phyloP scores from a whole-genome alignment of 805 yeast species.

The Wickerhamomyces canadensis region DNA sequence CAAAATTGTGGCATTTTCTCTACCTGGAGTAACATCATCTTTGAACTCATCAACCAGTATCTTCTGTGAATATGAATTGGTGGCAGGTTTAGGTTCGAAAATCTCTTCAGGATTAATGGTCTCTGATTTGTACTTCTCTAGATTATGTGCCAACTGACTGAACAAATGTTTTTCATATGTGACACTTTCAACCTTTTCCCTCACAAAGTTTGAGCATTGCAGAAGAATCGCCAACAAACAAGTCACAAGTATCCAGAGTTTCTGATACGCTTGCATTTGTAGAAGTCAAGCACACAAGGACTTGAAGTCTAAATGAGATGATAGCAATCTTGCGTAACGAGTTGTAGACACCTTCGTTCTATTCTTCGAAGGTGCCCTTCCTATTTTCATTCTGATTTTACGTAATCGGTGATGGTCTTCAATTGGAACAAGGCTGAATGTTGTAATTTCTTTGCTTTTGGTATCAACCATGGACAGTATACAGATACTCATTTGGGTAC shows the following conservation, averaged over 20 bases:
- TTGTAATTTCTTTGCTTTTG: too few relatives aligned
- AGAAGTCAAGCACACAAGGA: background rate
- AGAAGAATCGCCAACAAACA: conserved; percentile 16
- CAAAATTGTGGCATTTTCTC: conserved; percentile 78
- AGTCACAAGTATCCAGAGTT: conserved; percentile 22
- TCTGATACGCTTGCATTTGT: conserved; percentile 20
- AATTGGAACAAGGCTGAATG: too few relatives aligned
- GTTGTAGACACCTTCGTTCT: too few relatives aligned
- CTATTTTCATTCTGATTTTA: too few relatives aligned
- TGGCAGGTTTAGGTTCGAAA: conserved; percentile 29
- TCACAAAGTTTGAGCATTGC: conserved; percentile 16
- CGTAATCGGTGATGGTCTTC: too few relatives aligned
- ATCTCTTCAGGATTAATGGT: conserved; percentile 13
- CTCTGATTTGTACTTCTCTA: conserved; percentile 11
- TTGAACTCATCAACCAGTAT: conserved; percentile 23
- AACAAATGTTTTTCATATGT: conserved; percentile 11
- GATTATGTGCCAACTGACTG: conserved; percentile 20
- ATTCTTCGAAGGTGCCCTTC: too few relatives aligned
- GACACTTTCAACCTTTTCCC: conserved; percentile 18
- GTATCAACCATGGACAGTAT: too few relatives aligned
- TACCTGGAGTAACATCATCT: conserved; percentile 37
- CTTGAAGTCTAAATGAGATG: too few relatives aligned
- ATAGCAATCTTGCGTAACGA: too few relatives aligned
- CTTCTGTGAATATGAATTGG: conserved; percentile 33
- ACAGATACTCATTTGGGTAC: too few relatives aligned